Evolutionary conservation across 805 yeast species (phyloP).

Genomic region (Monosporozyma siamensis): DNA sequence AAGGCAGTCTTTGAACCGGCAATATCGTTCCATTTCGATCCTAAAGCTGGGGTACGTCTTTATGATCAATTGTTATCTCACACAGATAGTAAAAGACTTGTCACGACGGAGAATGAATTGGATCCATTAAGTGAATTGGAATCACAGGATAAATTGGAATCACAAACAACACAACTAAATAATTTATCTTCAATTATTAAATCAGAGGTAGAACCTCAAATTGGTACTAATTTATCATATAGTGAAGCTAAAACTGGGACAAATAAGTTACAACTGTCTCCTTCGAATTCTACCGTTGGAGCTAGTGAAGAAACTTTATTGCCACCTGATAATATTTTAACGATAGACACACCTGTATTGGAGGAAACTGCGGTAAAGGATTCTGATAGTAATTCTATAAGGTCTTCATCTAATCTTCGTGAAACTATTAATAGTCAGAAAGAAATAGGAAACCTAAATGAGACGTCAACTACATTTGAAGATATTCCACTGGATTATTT

Average conservation of each 20-base stretch:
- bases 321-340: background rate
- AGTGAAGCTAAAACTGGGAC: background rate
- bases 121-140: background rate
- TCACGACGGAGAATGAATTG: background rate
- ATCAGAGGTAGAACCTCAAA: background rate
- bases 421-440: background rate
- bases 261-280: background rate
- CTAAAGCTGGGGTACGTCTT: slow-evolving; percentile 33
- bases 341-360: background rate
- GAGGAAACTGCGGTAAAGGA: background rate
- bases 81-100: slow-evolving; percentile 1
- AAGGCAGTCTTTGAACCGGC: slow-evolving; percentile 71
- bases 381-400: background rate
- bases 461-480: slow-evolving; percentile 23
- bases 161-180: background rate
- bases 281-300: background rate
- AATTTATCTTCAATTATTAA: background rate
- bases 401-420: background rate
- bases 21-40: slow-evolving; percentile 59
- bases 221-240: background rate
- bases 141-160: background rate
- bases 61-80: slow-evolving; percentile 40
- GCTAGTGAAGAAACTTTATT: background rate
- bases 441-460: background rate
- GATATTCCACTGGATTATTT: slow-evolving; percentile 68